These are phyloP conservation scores for Beauveria brongniartii DNA, from an alignment of 2,329 filamentous ascomycete species.

Conservation along the genomic window DNA sequence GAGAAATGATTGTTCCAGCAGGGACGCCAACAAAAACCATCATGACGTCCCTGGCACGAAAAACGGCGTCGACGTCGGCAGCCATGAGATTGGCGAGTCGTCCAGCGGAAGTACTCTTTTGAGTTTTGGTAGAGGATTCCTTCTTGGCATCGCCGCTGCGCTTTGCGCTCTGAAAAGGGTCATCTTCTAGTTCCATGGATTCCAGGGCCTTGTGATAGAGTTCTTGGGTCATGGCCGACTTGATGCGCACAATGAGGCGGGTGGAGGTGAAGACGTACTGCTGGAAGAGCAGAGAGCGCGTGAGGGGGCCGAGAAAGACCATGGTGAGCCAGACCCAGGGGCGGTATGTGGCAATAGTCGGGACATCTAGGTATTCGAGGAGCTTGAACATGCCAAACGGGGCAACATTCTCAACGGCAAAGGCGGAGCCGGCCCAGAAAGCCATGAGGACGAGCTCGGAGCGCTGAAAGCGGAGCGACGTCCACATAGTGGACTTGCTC, in stretches of 20 bases:
- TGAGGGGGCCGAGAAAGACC: conserved; percentile 41
- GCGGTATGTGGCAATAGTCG: conserved; percentile 34
- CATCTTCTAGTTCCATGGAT: conserved; percentile 51
- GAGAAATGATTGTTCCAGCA: conserved; percentile 37
- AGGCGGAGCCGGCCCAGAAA: conserved; percentile 29
- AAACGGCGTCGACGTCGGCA: conserved; percentile 49
- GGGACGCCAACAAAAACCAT: conserved; percentile 38
- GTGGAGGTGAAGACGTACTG: conserved; percentile 52
- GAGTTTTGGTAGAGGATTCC: conserved; percentile 20
- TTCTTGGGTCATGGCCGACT: conserved; percentile 49
- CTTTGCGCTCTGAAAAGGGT: conserved; percentile 30
- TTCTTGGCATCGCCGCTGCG: conserved; percentile 19
- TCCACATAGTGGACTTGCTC: conserved; percentile 36
- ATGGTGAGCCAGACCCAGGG: conserved; percentile 47
- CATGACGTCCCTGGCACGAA: conserved; percentile 42
- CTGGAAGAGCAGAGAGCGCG: conserved; percentile 43
- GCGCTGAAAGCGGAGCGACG: conserved; percentile 34
- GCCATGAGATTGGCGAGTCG: conserved; percentile 50
- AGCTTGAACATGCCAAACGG: conserved; percentile 47
- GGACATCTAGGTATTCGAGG: conserved; percentile 41
- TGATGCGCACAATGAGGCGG: conserved; percentile 46
- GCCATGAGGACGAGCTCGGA: conserved; percentile 37
- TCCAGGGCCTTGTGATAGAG: conserved; percentile 47
- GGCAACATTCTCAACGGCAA: conserved; percentile 39
- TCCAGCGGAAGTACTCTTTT: conserved; percentile 37